Percentiles rank a stretch among this genome's conserved stretches.
These are phyloP conservation scores for Ceratocystis alfenasii DNA, from an alignment of 2,329 filamentous ascomycete genomes.

Conservation along the genomic window DNA sequence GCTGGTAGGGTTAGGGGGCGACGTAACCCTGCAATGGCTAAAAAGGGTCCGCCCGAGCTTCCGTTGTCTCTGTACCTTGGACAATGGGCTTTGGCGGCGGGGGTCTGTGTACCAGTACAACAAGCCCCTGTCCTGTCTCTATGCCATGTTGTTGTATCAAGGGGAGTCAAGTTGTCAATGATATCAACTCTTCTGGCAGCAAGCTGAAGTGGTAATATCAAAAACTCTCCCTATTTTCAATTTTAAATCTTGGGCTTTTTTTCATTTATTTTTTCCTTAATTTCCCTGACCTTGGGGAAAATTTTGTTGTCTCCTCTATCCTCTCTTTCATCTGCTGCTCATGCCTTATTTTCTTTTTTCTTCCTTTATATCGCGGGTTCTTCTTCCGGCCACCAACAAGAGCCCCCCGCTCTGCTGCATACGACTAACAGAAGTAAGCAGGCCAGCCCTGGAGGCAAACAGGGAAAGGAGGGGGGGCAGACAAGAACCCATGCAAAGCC, in stretches of 20 bases:
- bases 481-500: too few species aligned
- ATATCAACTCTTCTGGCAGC: not conserved
- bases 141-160: not conserved
- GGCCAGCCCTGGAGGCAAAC: not conserved
- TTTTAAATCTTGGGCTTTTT: not conserved
- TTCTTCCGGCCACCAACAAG: not conserved
- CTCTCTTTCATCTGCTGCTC: not conserved
- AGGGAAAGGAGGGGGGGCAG: not conserved
- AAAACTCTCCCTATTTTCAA: not conserved
- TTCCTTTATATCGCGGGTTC: not conserved
- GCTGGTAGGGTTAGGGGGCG: not conserved
- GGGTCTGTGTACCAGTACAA: not conserved
- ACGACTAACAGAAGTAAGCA: not conserved
- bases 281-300: not conserved
- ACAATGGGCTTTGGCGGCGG: not conserved
- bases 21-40: not conserved
- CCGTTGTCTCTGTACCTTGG: not conserved
- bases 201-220: not conserved
- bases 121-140: not conserved
- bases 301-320: not conserved
- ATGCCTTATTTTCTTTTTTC: not conserved
- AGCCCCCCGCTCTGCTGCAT: not conserved
- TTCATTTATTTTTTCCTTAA: not conserved
- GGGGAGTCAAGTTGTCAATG: not conserved
- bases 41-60: too few species aligned